Evolutionary conservation across 2,329 filamentous ascomycete genomes (phyloP).

Genomic region (Calonectria fujianensis): DNA sequence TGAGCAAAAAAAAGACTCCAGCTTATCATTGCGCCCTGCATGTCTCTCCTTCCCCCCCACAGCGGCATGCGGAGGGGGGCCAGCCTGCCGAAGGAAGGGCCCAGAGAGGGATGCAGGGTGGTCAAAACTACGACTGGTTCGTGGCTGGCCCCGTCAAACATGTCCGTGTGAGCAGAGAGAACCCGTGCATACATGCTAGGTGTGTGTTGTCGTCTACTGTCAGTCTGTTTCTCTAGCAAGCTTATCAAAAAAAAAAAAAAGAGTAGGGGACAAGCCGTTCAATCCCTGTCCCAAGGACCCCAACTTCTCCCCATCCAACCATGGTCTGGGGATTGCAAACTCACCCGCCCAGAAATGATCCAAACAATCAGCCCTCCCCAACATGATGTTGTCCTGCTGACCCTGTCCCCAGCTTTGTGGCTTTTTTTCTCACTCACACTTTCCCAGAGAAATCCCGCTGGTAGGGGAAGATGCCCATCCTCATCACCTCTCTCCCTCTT

Average conservation of each 20-base stretch:
- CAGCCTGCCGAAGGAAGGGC: background rate
- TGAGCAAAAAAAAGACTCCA: conserved; percentile 39
- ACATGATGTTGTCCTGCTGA: conserved; percentile 16
- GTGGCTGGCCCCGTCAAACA: background rate
- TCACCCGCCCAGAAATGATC: background rate
- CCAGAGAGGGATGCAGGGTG: background rate
- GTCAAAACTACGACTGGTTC: background rate
- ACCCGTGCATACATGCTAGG: background rate
- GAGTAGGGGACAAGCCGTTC: background rate
- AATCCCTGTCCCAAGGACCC: background rate
- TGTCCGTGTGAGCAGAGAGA: background rate
- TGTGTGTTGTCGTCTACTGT: conserved; percentile 1
- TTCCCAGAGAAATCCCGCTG: background rate
- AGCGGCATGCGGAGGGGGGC: background rate
- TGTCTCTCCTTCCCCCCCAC: conserved; percentile 12
- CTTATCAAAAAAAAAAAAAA: background rate
- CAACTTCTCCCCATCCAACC: conserved; percentile 19
- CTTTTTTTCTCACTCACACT: conserved; percentile 1
- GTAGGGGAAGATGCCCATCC: background rate
- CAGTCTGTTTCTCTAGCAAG: background rate
- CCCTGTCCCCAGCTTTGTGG: conserved; percentile 1
- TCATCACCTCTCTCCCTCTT: background rate
- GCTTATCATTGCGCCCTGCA: conserved; percentile 42
- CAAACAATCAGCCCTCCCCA: background rate
- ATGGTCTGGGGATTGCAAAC: conserved; percentile 24